Conservation (phyloP, 176 grass and related monocot genomes). For the Cenchrus americanus region DNA sequence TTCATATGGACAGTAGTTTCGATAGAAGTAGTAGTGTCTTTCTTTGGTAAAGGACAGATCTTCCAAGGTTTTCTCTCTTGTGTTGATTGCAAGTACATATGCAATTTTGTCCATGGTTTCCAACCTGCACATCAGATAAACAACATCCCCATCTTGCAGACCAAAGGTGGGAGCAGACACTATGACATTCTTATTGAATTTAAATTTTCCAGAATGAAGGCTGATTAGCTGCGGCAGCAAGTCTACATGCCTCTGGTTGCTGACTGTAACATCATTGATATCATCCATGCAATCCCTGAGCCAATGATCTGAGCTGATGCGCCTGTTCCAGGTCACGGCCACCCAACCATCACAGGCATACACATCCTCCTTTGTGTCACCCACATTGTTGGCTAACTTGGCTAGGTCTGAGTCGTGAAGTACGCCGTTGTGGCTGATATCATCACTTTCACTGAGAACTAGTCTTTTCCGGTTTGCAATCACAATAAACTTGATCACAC, state of each 20-base stretch:
- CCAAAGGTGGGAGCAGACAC: background rate
- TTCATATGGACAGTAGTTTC: background rate
- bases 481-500: slow-evolving; percentile 4
- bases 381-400: background rate
- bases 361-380: background rate
- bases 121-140: background rate
- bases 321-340: background rate
- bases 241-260: background rate
- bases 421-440: background rate
- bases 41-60: background rate
- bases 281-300: background rate
- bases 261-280: background rate
- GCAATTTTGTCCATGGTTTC: background rate
- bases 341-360: background rate
- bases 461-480: background rate
- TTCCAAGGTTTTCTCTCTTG: background rate
- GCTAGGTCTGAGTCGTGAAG: background rate
- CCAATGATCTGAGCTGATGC: background rate
- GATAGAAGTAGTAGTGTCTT: background rate
- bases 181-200: background rate
- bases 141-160: background rate
- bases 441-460: background rate
- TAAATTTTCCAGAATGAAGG: background rate
- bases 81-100: background rate
- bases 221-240: background rate